phyloP scores from a whole-genome alignment of 441 rosid genomes.

The Pelargonium australe region DNA sequence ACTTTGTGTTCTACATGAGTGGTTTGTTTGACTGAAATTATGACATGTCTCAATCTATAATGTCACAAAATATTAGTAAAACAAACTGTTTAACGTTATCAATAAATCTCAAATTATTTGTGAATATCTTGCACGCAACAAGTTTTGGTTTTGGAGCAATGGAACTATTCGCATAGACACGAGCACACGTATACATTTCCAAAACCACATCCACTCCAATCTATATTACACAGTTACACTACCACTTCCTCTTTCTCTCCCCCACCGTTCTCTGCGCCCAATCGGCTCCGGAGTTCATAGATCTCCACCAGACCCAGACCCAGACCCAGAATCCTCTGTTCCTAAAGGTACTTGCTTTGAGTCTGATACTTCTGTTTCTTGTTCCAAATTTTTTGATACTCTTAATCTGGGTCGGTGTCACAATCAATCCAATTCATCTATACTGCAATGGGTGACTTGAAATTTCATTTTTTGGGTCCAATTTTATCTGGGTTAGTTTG shows the following conservation, averaged over 20 bases:
- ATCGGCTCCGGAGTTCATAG: neutral
- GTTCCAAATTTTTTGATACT: neutral
- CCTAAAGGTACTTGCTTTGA: neutral
- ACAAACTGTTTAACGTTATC: no score
- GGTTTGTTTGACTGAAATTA: no score
- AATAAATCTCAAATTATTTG: no score
- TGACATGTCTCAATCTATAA: no score
- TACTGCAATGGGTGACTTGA: neutral
- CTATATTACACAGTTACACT: neutral
- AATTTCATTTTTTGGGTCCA: no score
- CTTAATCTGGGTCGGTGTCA: neutral
- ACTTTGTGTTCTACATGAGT: no score
- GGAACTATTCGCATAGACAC: no score
- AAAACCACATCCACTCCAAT: conserved; percentile 48
- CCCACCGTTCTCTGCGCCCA: neutral
- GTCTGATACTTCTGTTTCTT: neutral
- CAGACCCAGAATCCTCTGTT: neutral
- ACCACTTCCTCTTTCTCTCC: neutral
- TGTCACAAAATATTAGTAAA: no score
- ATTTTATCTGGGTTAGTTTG: no score
- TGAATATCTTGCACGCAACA: no score
- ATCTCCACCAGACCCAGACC: neutral
- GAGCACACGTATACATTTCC: conserved; percentile 43
- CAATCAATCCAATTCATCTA: neutral
- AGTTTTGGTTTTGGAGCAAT: no score